These are phyloP conservation scores for Pulveroboletus sp. DNA, from an alignment of 768 basidiomycete genomes.

Conservation along the genomic window DNA sequence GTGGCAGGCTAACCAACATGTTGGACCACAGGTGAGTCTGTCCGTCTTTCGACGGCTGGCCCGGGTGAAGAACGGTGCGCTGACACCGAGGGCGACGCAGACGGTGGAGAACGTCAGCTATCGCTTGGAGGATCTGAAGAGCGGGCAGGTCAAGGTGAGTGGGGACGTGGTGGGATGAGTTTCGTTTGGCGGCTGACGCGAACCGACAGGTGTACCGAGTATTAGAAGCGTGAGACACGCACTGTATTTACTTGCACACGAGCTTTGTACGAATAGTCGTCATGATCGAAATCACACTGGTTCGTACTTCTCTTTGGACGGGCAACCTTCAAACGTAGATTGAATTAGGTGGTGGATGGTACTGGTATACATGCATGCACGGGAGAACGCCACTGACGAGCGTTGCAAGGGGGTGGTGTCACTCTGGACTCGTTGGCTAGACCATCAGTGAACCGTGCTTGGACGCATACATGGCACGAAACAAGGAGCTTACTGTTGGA, in stretches of 20 bases:
- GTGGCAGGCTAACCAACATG: conserved; percentile 84
- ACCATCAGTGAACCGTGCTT: conserved; percentile 9
- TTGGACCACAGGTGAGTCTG: conserved; percentile 68
- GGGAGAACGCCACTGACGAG: neutral
- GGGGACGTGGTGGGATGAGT: neutral
- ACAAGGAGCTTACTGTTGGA: conserved; percentile 13
- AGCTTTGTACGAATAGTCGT: neutral
- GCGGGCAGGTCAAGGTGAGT: conserved; percentile 70
- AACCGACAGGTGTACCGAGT: conserved; percentile 37
- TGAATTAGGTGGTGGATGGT: neutral
- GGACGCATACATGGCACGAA: neutral
- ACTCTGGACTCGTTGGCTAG: conserved; percentile 1
- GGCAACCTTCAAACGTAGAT: too few relatives aligned
- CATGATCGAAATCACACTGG: neutral
- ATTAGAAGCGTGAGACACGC: conserved; percentile 33
- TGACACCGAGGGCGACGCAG: conserved; percentile 37
- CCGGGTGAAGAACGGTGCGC: conserved; percentile 31
- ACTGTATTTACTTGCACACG: neutral
- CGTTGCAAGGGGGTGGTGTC: neutral
- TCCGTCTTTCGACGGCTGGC: conserved; percentile 26
- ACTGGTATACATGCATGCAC: conserved; percentile 10
- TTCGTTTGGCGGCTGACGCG: conserved; percentile 8
- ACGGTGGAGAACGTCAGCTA: conserved; percentile 80
- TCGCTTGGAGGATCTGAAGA: conserved; percentile 85
- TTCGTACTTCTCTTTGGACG: neutral